Evolutionary conservation across 2,329 filamentous ascomycete species (phyloP).

Genomic region (Trichoderma citrinoviride): DNA sequence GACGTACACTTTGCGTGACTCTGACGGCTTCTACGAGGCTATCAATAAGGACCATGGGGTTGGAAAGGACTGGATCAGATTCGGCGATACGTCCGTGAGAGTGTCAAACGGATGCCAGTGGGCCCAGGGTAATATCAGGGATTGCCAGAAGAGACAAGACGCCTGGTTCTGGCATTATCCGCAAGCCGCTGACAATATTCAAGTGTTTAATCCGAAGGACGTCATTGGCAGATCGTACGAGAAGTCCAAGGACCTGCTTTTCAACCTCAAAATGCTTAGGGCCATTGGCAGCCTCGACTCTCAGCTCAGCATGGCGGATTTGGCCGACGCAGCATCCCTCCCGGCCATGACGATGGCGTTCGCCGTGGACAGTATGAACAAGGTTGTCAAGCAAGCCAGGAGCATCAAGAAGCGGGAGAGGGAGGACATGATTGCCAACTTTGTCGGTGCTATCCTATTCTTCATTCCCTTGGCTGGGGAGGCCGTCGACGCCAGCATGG

Average conservation of each 20-base stretch:
- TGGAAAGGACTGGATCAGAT: constrained; percentile 23
- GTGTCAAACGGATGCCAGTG: constrained; percentile 22
- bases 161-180: constrained; percentile 25
- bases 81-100: constrained; percentile 16
- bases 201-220: constrained; percentile 27
- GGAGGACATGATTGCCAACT: constrained; percentile 29
- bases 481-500: constrained; percentile 31
- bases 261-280: constrained; percentile 9
- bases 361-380: constrained; percentile 30
- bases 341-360: constrained; percentile 28
- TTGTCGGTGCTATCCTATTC: constrained; percentile 47
- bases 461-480: constrained; percentile 51
- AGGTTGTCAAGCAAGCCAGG: constrained; percentile 29
- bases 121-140: constrained; percentile 7
- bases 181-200: constrained; percentile 15
- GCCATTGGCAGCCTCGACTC: neutral
- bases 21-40: constrained; percentile 24
- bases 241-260: constrained; percentile 15
- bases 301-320: constrained; percentile 10
- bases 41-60: constrained; percentile 25
- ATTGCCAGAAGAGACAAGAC: constrained; percentile 18
- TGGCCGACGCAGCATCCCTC: constrained; percentile 22
- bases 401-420: constrained; percentile 27
- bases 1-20: constrained; percentile 24
- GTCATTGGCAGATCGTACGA: constrained; percentile 25